These are phyloP conservation scores for Fistulifera pelliculosa DNA, from an alignment of 108 stramenopile genomes.

Conservation along the genomic window DNA sequence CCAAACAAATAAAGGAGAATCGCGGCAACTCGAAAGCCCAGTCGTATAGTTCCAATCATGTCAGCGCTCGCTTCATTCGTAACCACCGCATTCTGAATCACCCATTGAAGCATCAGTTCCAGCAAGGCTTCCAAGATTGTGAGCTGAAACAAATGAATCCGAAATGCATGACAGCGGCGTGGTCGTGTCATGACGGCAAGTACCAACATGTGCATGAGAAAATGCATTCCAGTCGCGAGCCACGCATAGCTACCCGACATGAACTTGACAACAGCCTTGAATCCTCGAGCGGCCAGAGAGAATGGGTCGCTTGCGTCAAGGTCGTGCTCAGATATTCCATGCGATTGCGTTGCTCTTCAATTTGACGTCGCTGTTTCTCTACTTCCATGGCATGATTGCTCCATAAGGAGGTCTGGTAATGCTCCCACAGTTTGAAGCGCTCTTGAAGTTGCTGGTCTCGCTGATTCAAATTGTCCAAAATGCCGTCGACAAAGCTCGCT, in stretches of 20 bases:
- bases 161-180: neutral
- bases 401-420: neutral
- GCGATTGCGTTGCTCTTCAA: conserved; percentile 1
- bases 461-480: neutral
- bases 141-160: neutral
- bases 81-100: neutral
- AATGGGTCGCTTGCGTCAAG: neutral
- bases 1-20: conserved; percentile 1
- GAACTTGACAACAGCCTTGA: neutral
- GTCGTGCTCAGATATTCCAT: neutral
- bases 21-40: neutral
- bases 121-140: neutral
- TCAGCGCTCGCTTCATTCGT: neutral
- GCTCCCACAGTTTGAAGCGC: neutral
- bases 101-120: neutral
- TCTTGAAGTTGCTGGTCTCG: neutral
- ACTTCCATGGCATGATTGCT: conserved; percentile 1
- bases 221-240: neutral
- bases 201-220: neutral
- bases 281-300: neutral
- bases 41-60: neutral
- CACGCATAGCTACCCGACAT: neutral
- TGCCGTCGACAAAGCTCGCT: neutral
- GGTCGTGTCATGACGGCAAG: neutral
- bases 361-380: neutral